phyloP scores from a whole-genome alignment of 768 basidiomycete species.

The Sistotremastrum suecicum region DNA sequence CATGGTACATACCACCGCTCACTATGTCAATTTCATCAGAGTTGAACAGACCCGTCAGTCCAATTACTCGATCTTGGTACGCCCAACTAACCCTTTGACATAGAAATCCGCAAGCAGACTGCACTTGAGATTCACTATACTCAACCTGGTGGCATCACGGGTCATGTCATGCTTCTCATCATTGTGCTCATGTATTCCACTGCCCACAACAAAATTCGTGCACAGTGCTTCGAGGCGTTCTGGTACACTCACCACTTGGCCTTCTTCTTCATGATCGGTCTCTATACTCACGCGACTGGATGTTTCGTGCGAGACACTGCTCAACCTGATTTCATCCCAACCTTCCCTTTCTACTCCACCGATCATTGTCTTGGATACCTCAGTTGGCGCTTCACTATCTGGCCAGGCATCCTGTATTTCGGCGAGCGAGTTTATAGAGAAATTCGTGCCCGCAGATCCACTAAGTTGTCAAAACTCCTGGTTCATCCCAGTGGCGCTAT shows the following conservation, averaged over 20 bases:
- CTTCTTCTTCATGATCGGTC: conserved; percentile 86
- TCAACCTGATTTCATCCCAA: conserved; percentile 48
- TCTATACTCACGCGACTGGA: conserved; percentile 83
- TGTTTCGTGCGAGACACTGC: conserved; percentile 88
- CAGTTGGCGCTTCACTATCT: conserved; percentile 85
- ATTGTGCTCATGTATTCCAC: conserved; percentile 91
- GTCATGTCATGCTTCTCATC: conserved; percentile 89
- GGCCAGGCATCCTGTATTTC: conserved; percentile 85
- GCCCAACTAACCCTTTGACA: background rate
- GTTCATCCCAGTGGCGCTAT: conserved; percentile 87
- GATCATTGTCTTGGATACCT: conserved; percentile 84
- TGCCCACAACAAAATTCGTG: conserved; percentile 76
- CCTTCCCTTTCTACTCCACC: conserved; percentile 82
- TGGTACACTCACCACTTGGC: conserved; percentile 95
- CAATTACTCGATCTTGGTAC: background rate
- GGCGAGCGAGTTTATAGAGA: conserved; percentile 77
- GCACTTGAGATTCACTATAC: conserved; percentile 82
- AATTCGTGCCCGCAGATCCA: conserved; percentile 63
- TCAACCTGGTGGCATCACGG: conserved; percentile 84
- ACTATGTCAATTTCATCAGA: conserved; percentile 89
- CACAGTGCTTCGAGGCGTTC: conserved; percentile 88
- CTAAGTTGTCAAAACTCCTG: conserved; percentile 71
- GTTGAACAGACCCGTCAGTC: conserved; percentile 74
- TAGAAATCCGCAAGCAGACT: conserved; percentile 67
- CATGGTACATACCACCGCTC: conserved; percentile 85